These are phyloP conservation scores for Parasitella parasitica DNA, from an alignment of 371 early-diverging fungal genomes.

Conservation along the genomic window DNA sequence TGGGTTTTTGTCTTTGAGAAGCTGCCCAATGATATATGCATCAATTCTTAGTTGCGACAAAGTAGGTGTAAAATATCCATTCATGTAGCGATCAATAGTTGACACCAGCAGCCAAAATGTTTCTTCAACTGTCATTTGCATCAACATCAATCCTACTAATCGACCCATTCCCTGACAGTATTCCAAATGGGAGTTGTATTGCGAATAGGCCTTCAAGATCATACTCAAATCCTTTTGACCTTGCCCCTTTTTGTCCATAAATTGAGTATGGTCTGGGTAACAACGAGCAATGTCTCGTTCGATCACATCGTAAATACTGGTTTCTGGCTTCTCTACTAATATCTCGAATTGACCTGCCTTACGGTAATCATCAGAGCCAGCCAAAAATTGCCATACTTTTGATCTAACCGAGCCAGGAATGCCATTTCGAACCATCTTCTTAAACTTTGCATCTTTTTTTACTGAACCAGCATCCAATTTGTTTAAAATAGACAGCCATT, in stretches of 20 bases:
- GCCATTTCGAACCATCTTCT: constrained; percentile 72
- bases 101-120: constrained; percentile 88
- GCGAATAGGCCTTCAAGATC: constrained; percentile 85
- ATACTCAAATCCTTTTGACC: constrained; percentile 71
- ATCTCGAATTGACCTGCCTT: constrained; percentile 29
- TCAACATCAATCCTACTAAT: constrained; percentile 87
- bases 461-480: constrained; percentile 47
- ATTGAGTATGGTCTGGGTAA: constrained; percentile 82
- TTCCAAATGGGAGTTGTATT: constrained; percentile 85
- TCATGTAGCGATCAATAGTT: constrained; percentile 72
- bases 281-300: constrained; percentile 84
- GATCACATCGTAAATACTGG: constrained; percentile 68
- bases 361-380: constrained; percentile 49
- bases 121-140: constrained; percentile 84
- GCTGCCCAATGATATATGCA: constrained; percentile 80
- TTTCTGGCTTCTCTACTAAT: constrained; percentile 17
- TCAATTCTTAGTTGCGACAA: constrained; percentile 79
- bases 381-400: constrained; percentile 72
- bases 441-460: constrained; percentile 54
- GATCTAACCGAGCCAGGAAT: constrained; percentile 76
- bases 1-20: constrained; percentile 73
- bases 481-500: constrained; percentile 49
- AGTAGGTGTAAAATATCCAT: constrained; percentile 77
- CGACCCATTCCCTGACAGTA: constrained; percentile 98
- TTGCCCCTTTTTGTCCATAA: constrained; percentile 65